phyloP scores from a whole-genome alignment of 345 rosid species.

The Garcia nutans region DNA sequence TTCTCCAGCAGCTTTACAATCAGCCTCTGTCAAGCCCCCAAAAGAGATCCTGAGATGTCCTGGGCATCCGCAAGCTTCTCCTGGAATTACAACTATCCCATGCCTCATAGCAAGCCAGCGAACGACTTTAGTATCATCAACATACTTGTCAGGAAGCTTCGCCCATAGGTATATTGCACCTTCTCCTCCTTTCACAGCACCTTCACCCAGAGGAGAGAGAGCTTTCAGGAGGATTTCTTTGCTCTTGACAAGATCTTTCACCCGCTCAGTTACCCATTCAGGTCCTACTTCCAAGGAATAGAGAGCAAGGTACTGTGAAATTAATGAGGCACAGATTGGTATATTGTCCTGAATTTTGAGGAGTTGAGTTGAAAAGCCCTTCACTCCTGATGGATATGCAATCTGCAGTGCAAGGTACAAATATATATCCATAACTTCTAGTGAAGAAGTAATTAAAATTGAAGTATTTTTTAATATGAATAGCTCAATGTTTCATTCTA shows the following conservation, averaged over 20 bases:
- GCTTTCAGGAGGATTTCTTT: slow-evolving; percentile 70
- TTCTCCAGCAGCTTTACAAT: slow-evolving; percentile 61
- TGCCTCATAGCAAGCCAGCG: slow-evolving; percentile 82
- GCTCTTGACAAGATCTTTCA: slow-evolving; percentile 74
- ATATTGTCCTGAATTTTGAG: slow-evolving; percentile 92
- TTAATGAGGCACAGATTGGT: slow-evolving; percentile 83
- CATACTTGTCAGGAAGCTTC: slow-evolving; percentile 56
- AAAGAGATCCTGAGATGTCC: slow-evolving; percentile 80
- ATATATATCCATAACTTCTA: background rate
- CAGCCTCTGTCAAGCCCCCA: slow-evolving; percentile 70
- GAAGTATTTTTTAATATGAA: no score
- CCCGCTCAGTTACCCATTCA: slow-evolving; percentile 70
- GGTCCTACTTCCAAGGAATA: slow-evolving; percentile 72
- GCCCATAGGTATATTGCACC: slow-evolving; percentile 97
- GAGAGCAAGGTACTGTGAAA: slow-evolving; percentile 81
- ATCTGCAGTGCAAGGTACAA: slow-evolving; percentile 46
- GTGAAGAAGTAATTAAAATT: no score
- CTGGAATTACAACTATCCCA: slow-evolving; percentile 81
- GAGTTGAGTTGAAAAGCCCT: slow-evolving; percentile 65
- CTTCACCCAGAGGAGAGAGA: slow-evolving; percentile 74
- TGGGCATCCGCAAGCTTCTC: slow-evolving; percentile 63
- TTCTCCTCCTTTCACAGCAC: slow-evolving; percentile 82
- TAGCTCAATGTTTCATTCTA: background rate
- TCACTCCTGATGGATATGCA: slow-evolving; percentile 80
- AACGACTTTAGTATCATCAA: slow-evolving; percentile 60